Evolutionary conservation across 148 eudicot species (phyloP).

Genomic region (Arctostaphylos glauca): DNA sequence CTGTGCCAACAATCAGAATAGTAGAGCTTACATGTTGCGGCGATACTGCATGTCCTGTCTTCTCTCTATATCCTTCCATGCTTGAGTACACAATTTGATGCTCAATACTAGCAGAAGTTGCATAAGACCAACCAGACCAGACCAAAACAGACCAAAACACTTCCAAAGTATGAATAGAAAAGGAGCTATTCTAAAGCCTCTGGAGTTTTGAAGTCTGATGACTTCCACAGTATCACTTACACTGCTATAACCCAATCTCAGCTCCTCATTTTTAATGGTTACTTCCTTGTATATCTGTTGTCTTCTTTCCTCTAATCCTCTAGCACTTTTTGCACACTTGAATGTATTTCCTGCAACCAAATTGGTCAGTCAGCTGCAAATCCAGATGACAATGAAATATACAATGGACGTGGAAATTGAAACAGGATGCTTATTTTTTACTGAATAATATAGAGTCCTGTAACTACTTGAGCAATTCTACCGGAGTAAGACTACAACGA

Average conservation of each 20-base stretch:
- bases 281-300: too few relatives aligned
- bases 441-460: too few relatives aligned
- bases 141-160: not conserved
- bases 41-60: slow-evolving; percentile 77
- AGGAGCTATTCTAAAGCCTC: not conserved
- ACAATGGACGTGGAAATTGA: not conserved
- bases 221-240: slow-evolving; percentile 33
- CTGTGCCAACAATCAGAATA: slow-evolving; percentile 8
- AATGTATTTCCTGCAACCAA: slow-evolving; percentile 44
- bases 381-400: not conserved
- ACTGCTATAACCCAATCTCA: slow-evolving; percentile 29
- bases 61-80: slow-evolving; percentile 61
- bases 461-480: not conserved
- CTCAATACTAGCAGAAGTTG: not conserved
- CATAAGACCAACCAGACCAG: not conserved
- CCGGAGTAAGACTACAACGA: not conserved
- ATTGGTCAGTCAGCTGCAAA: slow-evolving; percentile 5
- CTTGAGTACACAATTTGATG: too few relatives aligned
- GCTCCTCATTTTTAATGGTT: too few relatives aligned
- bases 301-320: slow-evolving; percentile 61
- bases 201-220: slow-evolving; percentile 13
- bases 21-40: slow-evolving; percentile 66
- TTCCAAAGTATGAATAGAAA: not conserved
- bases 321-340: slow-evolving; percentile 64
- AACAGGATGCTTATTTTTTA: not conserved